A percentile compares a stretch with the other conserved stretches of the same genome.
These are phyloP conservation scores for Cercospora nicotianae DNA, from an alignment of 2,329 filamentous ascomycete species.

Conservation along the genomic window DNA sequence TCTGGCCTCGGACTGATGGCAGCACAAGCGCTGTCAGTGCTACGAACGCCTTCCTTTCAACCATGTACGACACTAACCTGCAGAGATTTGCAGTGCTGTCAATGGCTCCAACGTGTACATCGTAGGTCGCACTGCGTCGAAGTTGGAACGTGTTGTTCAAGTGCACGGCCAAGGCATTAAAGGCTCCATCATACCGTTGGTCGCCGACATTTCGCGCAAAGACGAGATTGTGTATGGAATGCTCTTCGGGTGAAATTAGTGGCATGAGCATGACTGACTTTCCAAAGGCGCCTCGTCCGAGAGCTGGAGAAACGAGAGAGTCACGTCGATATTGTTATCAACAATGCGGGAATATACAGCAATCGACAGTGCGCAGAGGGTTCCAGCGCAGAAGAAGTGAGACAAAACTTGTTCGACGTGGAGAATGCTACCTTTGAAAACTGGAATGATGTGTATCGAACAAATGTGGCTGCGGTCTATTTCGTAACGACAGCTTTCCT, in stretches of 20 bases:
- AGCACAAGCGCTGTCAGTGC: background rate
- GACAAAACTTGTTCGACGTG: background rate
- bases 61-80: no score
- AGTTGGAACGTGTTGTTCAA: background rate
- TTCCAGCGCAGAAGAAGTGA: background rate
- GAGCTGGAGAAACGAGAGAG: background rate
- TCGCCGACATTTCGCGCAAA: background rate
- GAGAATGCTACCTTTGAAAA: background rate
- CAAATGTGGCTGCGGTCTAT: background rate
- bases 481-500: background rate
- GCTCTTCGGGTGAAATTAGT: background rate
- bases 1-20: background rate
- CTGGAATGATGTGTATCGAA: background rate
- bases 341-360: background rate
- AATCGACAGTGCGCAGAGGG: background rate
- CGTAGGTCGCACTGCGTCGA: background rate
- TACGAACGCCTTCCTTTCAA: no score
- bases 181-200: background rate
- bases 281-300: background rate
- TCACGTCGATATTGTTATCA: background rate
- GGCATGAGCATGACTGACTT: background rate
- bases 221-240: background rate
- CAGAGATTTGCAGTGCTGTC: background rate
- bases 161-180: background rate
- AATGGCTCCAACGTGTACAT: background rate